Evolutionary conservation across 306 rosid genomes (phyloP), one percentile per base, ranked within the genome.

Genomic region (Purshia tridentata): DNA sequence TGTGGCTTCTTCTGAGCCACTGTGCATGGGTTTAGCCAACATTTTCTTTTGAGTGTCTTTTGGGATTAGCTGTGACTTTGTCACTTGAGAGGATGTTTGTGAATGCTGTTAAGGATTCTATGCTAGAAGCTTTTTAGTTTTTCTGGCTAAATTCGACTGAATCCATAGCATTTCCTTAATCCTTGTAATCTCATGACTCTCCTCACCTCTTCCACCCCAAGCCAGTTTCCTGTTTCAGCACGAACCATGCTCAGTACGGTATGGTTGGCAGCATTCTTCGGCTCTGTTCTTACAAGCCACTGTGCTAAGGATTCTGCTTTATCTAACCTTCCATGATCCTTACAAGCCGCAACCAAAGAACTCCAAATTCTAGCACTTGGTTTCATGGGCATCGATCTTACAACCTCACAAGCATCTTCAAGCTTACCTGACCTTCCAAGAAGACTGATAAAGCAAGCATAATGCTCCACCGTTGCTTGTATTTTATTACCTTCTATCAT

Each of bases 351-450:
- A n/a, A 84, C 84, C 50, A 90, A 81, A 46, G 85, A 85, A 81
- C 86, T 90, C 92, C 86, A 87, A 66, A 90, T 75, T 79, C 75
- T 82, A 11, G 80, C 50, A 68, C 85, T 90, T 12, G 96, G 89
- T 79, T 82, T 76, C 87, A 86, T 80, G 1, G 85, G 90, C 88
- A 87, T 87, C 16, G 22, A 67, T 79, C 75, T 84, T 72, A 70
- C 49, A 19, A 81, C 56, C 72, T 87, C 84, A 72, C 86, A 70
- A 56, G 90, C 96, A 45, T 84, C 84, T 82, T 85, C 89, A 77
- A 90, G 56, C 81, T 84, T 82, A 37, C 92, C 92, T 61, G 88
- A 74, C 73, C 86, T 86, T 71, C 92, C 96, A 48, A 86, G 89
- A 73, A 87, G 91, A 80, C 86, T 82, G 42, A 87, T 70, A 15